Evolutionary conservation across 805 yeast genomes (phyloP).

Genomic region (Saccharomycopsis oosterbeekiorum): DNA sequence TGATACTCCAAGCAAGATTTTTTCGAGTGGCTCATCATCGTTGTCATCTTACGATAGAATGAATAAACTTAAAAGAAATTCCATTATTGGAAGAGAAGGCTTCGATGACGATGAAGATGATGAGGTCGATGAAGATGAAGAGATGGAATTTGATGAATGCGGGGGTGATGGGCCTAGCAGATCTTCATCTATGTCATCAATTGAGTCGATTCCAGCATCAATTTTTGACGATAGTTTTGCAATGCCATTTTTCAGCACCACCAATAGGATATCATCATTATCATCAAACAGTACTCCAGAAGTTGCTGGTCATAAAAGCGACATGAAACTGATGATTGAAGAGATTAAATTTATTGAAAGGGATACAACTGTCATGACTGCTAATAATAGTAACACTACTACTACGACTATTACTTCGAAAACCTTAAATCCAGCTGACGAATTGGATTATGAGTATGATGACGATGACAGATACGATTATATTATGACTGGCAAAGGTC

Average conservation of each 20-base stretch:
- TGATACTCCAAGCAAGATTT: neutral
- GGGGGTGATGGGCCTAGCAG: neutral
- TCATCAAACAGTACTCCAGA: neutral
- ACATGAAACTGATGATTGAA: neutral
- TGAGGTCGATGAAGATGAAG: neutral
- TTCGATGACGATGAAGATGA: neutral
- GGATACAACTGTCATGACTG: neutral
- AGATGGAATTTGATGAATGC: neutral
- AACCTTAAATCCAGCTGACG: neutral
- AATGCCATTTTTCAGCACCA: neutral
- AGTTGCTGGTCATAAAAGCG: neutral
- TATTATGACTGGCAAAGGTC: neutral
- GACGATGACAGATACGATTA: neutral
- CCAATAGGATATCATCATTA: neutral
- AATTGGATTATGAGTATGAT: neutral
- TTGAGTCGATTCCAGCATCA: neutral
- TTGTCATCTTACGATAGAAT: neutral
- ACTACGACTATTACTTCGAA: neutral
- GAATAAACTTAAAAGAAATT: neutral
- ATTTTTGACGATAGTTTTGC: neutral
- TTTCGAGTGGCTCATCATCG: neutral
- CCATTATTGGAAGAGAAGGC: neutral
- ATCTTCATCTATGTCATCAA: neutral
- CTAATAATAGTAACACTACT: neutral
- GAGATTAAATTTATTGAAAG: neutral